A percentile compares a stretch with the other conserved stretches of the same genome.
Evolutionary conservation across 2,329 filamentous ascomycete species (phyloP).

Genomic region (Helotiales sp.): DNA sequence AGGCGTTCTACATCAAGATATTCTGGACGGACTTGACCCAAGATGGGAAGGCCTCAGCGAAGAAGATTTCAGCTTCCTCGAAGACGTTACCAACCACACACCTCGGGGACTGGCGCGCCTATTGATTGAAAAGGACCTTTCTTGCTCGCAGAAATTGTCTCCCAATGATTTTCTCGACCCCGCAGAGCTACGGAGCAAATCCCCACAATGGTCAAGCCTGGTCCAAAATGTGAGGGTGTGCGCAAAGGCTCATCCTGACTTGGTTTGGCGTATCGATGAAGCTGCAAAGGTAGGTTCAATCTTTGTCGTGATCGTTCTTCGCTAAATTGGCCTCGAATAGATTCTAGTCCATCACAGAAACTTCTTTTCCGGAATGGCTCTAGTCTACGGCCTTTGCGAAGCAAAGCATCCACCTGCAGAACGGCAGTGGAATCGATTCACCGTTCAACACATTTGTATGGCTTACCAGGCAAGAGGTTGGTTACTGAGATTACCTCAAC

Average conservation of each 20-base stretch:
- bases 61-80: slow-evolving; percentile 13
- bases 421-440: not conserved
- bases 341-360: slow-evolving; percentile 11
- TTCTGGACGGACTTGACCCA: slow-evolving; percentile 12
- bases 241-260: slow-evolving; percentile 10
- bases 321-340: slow-evolving; percentile 14
- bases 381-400: slow-evolving; percentile 10
- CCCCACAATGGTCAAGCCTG: slow-evolving; percentile 11
- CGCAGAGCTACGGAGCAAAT: slow-evolving; percentile 12
- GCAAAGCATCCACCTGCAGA: slow-evolving; percentile 7
- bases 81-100: slow-evolving; percentile 9
- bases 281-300: slow-evolving; percentile 12
- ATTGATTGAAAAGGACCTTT: slow-evolving; percentile 12
- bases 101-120: not conserved
- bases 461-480: slow-evolving; percentile 6
- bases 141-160: slow-evolving; percentile 10
- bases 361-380: slow-evolving; percentile 10
- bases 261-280: slow-evolving; percentile 10
- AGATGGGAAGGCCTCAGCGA: slow-evolving; percentile 11
- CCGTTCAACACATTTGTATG: not conserved
- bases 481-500: not conserved
- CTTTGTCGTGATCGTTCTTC: slow-evolving; percentile 7
- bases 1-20: slow-evolving; percentile 9
- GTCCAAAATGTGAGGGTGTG: slow-evolving; percentile 12
- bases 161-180: slow-evolving; percentile 10